phyloP scores from a whole-genome alignment of 495 filamentous ascomycete genomes.

The Apiosordaria backusii region DNA sequence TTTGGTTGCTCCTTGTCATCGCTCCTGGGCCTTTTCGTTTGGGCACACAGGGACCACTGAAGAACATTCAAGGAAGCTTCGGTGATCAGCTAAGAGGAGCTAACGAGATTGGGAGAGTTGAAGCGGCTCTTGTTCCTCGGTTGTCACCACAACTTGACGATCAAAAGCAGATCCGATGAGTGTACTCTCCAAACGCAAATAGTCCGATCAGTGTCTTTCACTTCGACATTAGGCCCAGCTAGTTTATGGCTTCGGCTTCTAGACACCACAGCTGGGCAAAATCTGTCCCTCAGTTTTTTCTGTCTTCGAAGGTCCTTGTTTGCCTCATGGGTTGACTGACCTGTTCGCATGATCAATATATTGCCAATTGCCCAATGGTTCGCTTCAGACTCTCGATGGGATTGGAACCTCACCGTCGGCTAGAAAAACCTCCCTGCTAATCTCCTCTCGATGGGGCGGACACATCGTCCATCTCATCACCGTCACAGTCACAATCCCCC shows the following conservation, averaged over 20 bases:
- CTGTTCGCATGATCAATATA: too few relatives aligned
- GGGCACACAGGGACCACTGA: not conserved
- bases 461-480: not conserved
- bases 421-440: not conserved
- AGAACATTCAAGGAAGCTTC: slow-evolving; percentile 2
- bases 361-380: not conserved
- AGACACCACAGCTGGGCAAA: too few relatives aligned
- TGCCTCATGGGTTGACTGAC: too few relatives aligned
- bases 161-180: not conserved
- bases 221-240: not conserved
- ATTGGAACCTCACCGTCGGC: not conserved
- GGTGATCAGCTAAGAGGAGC: not conserved
- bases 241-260: too few relatives aligned
- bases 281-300: too few relatives aligned
- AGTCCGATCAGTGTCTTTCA: not conserved
- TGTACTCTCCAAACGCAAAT: not conserved
- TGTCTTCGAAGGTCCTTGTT: too few relatives aligned
- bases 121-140: not conserved
- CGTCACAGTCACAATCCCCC: not conserved
- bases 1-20: slow-evolving; percentile 13
- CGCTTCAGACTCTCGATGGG: not conserved
- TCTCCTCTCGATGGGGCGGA: not conserved
- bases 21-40: not conserved
- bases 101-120: not conserved
- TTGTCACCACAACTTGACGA: not conserved